Percentiles rank a stretch among this genome's conserved stretches.
Evolutionary conservation across 352 stramenopile genomes (phyloP).

Genomic region (Pythium utonaiense): DNA sequence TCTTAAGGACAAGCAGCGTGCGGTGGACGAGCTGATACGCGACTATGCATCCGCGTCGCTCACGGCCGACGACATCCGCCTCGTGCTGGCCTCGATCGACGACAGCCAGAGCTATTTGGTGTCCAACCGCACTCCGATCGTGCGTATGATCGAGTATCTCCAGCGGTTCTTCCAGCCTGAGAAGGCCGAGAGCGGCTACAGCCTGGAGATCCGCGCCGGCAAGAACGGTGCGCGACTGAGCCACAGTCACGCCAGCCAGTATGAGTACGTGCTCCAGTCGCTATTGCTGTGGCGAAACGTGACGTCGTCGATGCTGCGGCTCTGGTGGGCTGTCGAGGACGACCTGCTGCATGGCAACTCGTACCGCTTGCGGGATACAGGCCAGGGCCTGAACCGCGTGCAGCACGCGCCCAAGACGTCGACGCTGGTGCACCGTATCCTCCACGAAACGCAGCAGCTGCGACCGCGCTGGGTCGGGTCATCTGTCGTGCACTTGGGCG

Average conservation of each 20-base stretch:
- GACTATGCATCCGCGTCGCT: constrained; percentile 18
- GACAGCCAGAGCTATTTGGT: constrained; percentile 98
- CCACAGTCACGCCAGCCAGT: constrained; percentile 93
- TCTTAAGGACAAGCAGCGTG: constrained; percentile 89
- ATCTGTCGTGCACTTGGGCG: constrained; percentile 94
- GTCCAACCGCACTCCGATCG: constrained; percentile 95
- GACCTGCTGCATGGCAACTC: constrained; percentile 82
- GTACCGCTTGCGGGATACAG: constrained; percentile 92
- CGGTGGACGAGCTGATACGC: constrained; percentile 54
- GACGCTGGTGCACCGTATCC: constrained; percentile 91
- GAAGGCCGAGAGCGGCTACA: constrained; percentile 53
- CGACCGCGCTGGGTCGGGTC: constrained; percentile 88
- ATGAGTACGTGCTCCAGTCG: constrained; percentile 94
- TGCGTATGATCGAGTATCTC: constrained; percentile 92
- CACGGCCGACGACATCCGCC: constrained; percentile 91
- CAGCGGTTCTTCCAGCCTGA: constrained; percentile 83
- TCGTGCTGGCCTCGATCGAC: constrained; percentile 94
- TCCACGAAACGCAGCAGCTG: constrained; percentile 68
- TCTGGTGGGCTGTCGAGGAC: constrained; percentile 94
- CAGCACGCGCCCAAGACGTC: constrained; percentile 90
- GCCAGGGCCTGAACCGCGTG: constrained; percentile 93
- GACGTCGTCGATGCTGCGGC: constrained; percentile 93
- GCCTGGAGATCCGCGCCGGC: constrained; percentile 90
- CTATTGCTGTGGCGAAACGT: constrained; percentile 95
- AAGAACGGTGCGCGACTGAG: constrained; percentile 91